Base-by-base conservation (phyloP, 352 stramenopile genomes). In the Phytophthora colocasiae region DNA sequence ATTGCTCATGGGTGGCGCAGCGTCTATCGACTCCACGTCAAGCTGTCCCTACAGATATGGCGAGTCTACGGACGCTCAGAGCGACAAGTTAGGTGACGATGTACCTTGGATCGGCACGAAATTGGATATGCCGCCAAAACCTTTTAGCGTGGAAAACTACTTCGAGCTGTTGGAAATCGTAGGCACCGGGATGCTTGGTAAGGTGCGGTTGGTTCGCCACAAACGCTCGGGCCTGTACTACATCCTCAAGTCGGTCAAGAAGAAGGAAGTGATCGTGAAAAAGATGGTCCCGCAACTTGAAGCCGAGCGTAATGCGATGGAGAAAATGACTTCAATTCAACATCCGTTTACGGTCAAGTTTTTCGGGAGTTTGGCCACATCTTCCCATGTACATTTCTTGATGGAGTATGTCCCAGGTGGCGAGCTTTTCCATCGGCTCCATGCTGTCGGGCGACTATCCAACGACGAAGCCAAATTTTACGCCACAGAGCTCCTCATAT, bases 401-500 rank as follows among this genome's bases (percentile, higher is more conserved):
- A 70, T 92, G 36, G 86, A 94, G 60, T 92, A 87, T 34, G 72
- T 78, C 0, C 80, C 83, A 3, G 84, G 86, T 24, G 86, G 86
- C 2, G 86, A 94, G 60, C 64, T 94, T 32, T 85, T 91, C 27
- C 78, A 76, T 29, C 78, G 77, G 2, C 61, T 92, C 8, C 76
- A 87, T 54, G 49, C 74, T 47, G 70, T 86, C 10, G 82, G 83
- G 11, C 73, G 72, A 5, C 82, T 93, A 36, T 63, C 65, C 22
- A 83, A 85, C 15, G 78, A 90, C 45, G 83, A 91, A 64, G 71
- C 84, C 68, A 92, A 91, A 65, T 95, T 95, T 53, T 95, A 92
- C 67, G 83, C 83, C 6, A 73, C 80, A 1, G 82, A 92, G 53
- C 69, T 92, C 15, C 52, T 91, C 34, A 36, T 81, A n/a, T 87